Percentiles rank a stretch among this genome's conserved stretches.
Conservation (phyloP, 176 grass and related monocot genomes). For the Oryza coarctata region DNA sequence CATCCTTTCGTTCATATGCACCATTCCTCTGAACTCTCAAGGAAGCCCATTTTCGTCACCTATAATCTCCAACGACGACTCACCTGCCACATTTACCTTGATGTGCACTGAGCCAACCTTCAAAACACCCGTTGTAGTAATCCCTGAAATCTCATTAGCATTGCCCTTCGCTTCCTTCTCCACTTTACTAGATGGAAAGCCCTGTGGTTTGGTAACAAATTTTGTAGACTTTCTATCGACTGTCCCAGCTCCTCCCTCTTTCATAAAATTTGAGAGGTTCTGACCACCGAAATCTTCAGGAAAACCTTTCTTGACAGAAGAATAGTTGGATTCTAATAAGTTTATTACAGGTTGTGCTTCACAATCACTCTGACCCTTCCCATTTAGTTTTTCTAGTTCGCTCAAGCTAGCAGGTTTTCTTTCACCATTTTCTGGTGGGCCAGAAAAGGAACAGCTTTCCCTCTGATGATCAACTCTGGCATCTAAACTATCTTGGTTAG, state of each 20-base stretch:
- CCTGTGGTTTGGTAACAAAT: conserved; percentile 2
- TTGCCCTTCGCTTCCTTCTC: neutral
- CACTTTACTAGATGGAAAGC: neutral
- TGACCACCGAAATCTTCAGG: conserved; percentile 13
- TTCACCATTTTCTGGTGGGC: conserved; percentile 25
- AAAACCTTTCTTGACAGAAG: conserved; percentile 5
- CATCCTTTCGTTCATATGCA: neutral
- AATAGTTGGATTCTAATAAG: conserved; percentile 1
- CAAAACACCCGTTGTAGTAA: conserved; percentile 37
- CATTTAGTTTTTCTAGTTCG: conserved; percentile 19
- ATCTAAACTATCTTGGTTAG: conserved; percentile 1
- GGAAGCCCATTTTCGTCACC: conserved; percentile 15
- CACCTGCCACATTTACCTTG: conserved; percentile 47
- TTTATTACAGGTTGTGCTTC: neutral
- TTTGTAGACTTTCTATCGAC: conserved; percentile 1
- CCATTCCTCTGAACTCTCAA: conserved; percentile 1
- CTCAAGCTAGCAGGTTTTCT: conserved; percentile 14
- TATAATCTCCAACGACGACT: conserved; percentile 42
- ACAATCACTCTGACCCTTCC: neutral
- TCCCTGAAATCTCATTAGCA: neutral
- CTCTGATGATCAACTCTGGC: conserved; percentile 1
- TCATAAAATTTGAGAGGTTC: neutral
- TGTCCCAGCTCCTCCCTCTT: conserved; percentile 28
- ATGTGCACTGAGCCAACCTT: conserved; percentile 69
- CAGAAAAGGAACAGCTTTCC: neutral